These are phyloP conservation scores for Calonectria pteridis DNA, from an alignment of 2,329 filamentous ascomycete species.

Conservation along the genomic window DNA sequence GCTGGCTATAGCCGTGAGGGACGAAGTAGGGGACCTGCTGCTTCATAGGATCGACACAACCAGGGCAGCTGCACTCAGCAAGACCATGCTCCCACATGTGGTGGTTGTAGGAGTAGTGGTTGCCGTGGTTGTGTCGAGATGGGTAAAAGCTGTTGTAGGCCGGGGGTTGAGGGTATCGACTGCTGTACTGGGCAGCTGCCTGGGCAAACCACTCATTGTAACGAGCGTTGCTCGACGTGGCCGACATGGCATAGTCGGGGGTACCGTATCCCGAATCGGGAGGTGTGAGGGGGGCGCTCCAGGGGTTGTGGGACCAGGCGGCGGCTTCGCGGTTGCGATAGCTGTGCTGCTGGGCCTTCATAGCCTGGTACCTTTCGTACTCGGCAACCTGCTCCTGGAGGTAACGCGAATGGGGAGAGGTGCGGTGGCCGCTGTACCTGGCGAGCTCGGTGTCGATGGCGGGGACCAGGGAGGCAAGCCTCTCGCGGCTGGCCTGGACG, in stretches of 20 bases:
- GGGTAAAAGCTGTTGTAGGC: slow-evolving; percentile 56
- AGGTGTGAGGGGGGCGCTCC: slow-evolving; percentile 66
- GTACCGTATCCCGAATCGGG: slow-evolving; percentile 73
- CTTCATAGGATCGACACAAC: slow-evolving; percentile 61
- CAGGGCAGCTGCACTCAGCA: slow-evolving; percentile 63
- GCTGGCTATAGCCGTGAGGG: slow-evolving; percentile 63
- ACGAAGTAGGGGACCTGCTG: slow-evolving; percentile 63
- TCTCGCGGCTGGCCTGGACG: slow-evolving; percentile 62
- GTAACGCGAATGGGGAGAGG: slow-evolving; percentile 59
- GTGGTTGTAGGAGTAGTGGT: slow-evolving; percentile 60
- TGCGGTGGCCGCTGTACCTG: slow-evolving; percentile 52
- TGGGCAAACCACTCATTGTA: slow-evolving; percentile 71
- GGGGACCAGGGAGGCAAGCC: slow-evolving; percentile 61
- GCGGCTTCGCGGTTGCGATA: slow-evolving; percentile 61
- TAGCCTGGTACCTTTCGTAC: slow-evolving; percentile 61
- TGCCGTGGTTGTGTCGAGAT: slow-evolving; percentile 56
- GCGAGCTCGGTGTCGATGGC: slow-evolving; percentile 59
- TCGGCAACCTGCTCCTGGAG: slow-evolving; percentile 68
- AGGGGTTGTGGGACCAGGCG: slow-evolving; percentile 59
- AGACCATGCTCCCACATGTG: slow-evolving; percentile 65
- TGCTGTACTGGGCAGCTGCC: slow-evolving; percentile 57
- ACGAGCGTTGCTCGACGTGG: slow-evolving; percentile 65
- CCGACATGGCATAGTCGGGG: slow-evolving; percentile 69
- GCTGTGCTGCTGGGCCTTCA: slow-evolving; percentile 55
- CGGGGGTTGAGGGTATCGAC: slow-evolving; percentile 58